phyloP scores from a whole-genome alignment of 1,284 basidiomycete genomes.

The Sanghuangporus weigelae region DNA sequence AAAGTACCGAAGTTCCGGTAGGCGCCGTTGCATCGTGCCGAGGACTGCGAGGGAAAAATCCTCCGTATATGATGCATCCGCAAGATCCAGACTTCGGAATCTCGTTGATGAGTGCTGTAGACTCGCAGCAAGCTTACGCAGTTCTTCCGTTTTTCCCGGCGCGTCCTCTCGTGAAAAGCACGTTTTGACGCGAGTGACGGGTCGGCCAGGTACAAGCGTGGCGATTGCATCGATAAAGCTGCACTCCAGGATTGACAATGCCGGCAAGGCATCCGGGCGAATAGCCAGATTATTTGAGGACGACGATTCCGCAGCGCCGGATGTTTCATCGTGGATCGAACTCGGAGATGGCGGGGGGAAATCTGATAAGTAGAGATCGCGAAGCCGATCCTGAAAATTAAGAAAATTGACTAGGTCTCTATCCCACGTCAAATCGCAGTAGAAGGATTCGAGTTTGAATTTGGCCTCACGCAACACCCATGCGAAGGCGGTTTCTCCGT shows the following conservation, averaged over 20 bases:
- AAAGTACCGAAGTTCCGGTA: slow-evolving; percentile 46
- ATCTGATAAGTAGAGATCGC: slow-evolving; percentile 56
- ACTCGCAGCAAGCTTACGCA: slow-evolving; percentile 40
- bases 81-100: slow-evolving; percentile 51
- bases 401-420: slow-evolving; percentile 48
- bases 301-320: slow-evolving; percentile 1
- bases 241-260: slow-evolving; percentile 51
- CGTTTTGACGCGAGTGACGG: slow-evolving; percentile 58
- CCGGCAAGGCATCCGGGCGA: slow-evolving; percentile 36
- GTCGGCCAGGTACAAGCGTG: slow-evolving; percentile 48
- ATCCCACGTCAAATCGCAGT: slow-evolving; percentile 64
- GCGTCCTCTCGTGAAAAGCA: slow-evolving; percentile 52
- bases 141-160: slow-evolving; percentile 45
- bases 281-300: slow-evolving; percentile 23
- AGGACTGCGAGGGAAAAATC: slow-evolving; percentile 50
- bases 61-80: slow-evolving; percentile 51
- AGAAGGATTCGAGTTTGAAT: slow-evolving; percentile 52
- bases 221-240: slow-evolving; percentile 59
- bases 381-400: slow-evolving; percentile 41
- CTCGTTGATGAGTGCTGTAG: slow-evolving; percentile 36
- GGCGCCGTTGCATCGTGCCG: slow-evolving; percentile 30
- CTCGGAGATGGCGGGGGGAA: slow-evolving; percentile 26
- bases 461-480: slow-evolving; percentile 46
- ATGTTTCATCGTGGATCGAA: background rate
- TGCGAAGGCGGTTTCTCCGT: slow-evolving; percentile 37